Conservation (phyloP, 2,329 filamentous ascomycete species). For the Colletotrichum falcatum region DNA sequence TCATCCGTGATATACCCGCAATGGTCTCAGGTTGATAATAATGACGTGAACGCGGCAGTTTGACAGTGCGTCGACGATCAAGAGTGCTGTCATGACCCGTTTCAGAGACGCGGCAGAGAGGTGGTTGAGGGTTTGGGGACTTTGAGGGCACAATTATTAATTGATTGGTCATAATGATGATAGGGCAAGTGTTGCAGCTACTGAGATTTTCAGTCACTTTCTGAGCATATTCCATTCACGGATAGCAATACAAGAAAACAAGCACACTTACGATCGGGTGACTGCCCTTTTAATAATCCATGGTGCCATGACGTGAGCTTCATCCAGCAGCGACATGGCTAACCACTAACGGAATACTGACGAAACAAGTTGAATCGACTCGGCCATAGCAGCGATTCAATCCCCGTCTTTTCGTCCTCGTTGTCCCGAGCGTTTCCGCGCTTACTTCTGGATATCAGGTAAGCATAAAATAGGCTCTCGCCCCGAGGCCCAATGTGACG, state of each 20-base stretch:
- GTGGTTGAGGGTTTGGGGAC: accelerated
- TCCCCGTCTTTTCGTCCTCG: background rate
- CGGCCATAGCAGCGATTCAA: background rate
- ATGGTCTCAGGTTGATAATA: background rate
- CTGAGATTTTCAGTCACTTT: no score
- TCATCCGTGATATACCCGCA: background rate
- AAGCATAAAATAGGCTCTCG: background rate
- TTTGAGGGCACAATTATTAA: background rate
- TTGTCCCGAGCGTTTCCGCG: background rate
- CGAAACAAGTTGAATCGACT: no score
- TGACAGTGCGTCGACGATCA: background rate
- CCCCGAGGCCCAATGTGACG: background rate
- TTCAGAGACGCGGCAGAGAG: background rate
- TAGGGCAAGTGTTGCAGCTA: background rate
- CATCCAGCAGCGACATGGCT: background rate
- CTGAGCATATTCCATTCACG: background rate
- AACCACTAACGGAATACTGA: no score
- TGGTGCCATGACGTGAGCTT: background rate
- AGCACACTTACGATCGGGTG: background rate
- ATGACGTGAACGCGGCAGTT: background rate
- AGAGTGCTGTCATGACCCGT: background rate
- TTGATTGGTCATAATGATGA: background rate
- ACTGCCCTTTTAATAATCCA: background rate
- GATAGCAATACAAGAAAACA: background rate
- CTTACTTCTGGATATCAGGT: background rate